These are phyloP conservation scores for Colletotrichum gigasporum DNA, from an alignment of 2,329 filamentous ascomycete species.

Conservation along the genomic window DNA sequence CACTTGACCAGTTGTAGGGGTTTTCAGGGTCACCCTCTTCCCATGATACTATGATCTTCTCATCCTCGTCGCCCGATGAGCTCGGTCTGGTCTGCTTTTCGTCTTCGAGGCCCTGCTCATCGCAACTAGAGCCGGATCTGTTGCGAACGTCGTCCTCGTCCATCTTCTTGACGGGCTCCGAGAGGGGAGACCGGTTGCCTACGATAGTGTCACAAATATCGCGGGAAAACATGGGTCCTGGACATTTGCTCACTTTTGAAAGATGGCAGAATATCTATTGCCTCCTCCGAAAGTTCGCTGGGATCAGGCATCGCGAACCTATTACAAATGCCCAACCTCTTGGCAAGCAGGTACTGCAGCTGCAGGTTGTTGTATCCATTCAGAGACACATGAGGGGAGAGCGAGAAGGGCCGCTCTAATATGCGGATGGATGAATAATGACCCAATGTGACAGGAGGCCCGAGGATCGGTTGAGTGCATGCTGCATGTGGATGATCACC, in stretches of 20 bases:
- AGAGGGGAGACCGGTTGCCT: slow-evolving; percentile 12
- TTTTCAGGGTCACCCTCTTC: slow-evolving; percentile 59
- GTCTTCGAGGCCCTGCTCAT: slow-evolving; percentile 47
- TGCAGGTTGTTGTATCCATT: slow-evolving; percentile 2
- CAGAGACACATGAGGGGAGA: not conserved
- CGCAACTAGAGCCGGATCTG: slow-evolving; percentile 43
- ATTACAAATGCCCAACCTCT: not conserved
- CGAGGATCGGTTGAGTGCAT: slow-evolving; percentile 27
- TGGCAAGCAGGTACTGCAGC: not conserved
- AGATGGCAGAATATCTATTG: not conserved
- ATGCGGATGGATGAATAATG: slow-evolving; percentile 26
- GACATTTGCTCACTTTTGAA: slow-evolving; percentile 17
- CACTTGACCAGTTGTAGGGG: slow-evolving; percentile 61
- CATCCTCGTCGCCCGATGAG: slow-evolving; percentile 40
- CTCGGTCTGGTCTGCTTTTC: not conserved
- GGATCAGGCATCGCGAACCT: slow-evolving; percentile 4
- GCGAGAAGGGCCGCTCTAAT: slow-evolving; percentile 12
- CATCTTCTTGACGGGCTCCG: slow-evolving; percentile 29
- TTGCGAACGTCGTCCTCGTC: slow-evolving; percentile 52
- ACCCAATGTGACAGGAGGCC: not conserved
- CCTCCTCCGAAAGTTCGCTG: not conserved
- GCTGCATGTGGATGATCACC: slow-evolving; percentile 26
- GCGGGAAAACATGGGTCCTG: not conserved
- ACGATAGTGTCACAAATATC: not conserved
- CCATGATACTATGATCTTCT: slow-evolving; percentile 47